Percentiles rank a stretch among this genome's conserved stretches.
Conservation (phyloP, 345 rosid genomes). For the Anastatica hierochuntica region DNA sequence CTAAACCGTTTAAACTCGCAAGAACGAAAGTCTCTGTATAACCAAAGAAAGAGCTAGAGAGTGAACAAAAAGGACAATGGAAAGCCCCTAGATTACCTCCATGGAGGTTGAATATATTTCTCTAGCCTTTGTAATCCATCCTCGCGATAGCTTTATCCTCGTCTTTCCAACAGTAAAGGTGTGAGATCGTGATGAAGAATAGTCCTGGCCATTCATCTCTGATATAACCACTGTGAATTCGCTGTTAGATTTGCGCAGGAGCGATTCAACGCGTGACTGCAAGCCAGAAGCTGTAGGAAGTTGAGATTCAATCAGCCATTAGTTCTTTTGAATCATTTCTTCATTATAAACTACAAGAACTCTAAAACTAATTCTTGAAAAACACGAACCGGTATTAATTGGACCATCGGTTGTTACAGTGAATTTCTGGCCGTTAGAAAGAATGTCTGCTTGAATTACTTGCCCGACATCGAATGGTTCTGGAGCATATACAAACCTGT, state of each 20-base stretch:
- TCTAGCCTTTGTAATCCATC: constrained; percentile 97
- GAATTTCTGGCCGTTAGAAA: constrained; percentile 49
- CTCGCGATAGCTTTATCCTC: constrained; percentile 89
- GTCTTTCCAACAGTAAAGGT: constrained; percentile 64
- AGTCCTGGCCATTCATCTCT: constrained; percentile 81
- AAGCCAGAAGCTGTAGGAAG: constrained; percentile 60
- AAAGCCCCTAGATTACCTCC: constrained; percentile 43
- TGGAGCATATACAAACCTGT: constrained; percentile 58
- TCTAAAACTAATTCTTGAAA: background rate
- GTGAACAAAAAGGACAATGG: background rate
- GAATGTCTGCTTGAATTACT: constrained; percentile 57
- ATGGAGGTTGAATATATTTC: constrained; percentile 76
- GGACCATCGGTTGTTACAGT: constrained; percentile 48
- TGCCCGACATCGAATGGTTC: constrained; percentile 85
- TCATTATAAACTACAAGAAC: background rate
- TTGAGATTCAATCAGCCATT: constrained; percentile 13
- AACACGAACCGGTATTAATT: constrained; percentile 58
- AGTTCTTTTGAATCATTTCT: background rate
- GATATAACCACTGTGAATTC: constrained; percentile 76
- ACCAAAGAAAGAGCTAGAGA: background rate
- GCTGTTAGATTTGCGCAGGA: constrained; percentile 66
- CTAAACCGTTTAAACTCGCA: constrained; percentile 4
- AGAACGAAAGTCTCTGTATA: no score
- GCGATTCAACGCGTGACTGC: constrained; percentile 58
- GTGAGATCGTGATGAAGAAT: constrained; percentile 75